Conservation (phyloP, 2,329 filamentous ascomycete genomes). For the Cercospora sp. region DNA sequence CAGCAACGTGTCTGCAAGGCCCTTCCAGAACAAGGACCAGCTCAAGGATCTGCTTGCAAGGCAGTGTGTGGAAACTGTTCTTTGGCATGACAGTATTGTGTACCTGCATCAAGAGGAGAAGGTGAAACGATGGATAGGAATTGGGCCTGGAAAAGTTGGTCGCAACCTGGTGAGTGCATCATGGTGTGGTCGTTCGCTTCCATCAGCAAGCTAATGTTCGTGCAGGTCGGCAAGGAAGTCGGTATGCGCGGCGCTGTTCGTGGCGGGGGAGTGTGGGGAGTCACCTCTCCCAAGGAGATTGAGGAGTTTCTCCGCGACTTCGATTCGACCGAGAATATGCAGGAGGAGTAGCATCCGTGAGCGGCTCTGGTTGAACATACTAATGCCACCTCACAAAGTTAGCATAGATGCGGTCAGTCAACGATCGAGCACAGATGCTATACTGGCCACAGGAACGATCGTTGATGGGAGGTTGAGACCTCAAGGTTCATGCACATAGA, state of each 20-base stretch:
- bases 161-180: constrained; percentile 69
- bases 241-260: constrained; percentile 70
- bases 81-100: constrained; percentile 91
- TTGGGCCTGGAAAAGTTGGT: constrained; percentile 91
- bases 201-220: neutral
- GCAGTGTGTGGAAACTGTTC: constrained; percentile 86
- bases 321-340: constrained; percentile 48
- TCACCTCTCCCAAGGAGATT: constrained; percentile 69
- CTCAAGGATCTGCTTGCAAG: constrained; percentile 77
- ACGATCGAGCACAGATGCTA: neutral
- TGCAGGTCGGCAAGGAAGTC: constrained; percentile 73
- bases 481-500: neutral
- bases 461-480: neutral
- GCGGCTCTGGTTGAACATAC: neutral
- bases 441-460: neutral
- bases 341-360: constrained; percentile 38
- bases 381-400: neutral
- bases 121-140: constrained; percentile 83
- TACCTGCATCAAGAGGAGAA: constrained; percentile 83
- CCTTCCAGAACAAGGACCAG: constrained; percentile 71
- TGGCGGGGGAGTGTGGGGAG: constrained; percentile 82
- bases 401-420: neutral
- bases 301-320: constrained; percentile 50
- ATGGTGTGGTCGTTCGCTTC: neutral
- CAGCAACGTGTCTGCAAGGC: constrained; percentile 80